Conservation (phyloP, 2,329 filamentous ascomycete species). For the Fusarium avenaceum region DNA sequence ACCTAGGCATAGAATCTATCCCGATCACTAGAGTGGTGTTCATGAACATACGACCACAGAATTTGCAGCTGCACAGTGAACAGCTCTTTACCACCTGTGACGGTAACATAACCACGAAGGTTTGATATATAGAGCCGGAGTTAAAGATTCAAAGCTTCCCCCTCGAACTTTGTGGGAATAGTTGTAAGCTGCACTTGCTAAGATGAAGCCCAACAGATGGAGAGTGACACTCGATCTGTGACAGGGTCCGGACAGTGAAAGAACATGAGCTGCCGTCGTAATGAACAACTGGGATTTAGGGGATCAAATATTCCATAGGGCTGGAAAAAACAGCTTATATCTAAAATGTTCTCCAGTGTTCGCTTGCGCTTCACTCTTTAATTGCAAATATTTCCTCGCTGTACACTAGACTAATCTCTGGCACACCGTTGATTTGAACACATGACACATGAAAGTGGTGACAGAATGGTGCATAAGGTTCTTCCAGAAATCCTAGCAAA, state of each 20-base stretch:
- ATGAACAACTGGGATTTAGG: no score
- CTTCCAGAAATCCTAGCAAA: neutral
- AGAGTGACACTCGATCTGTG: neutral
- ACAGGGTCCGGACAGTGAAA: neutral
- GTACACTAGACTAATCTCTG: no score
- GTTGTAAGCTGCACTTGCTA: neutral
- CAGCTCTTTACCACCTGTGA: neutral
- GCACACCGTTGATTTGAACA: no score
- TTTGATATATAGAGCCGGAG: neutral
- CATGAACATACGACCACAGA: neutral
- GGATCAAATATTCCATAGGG: no score
- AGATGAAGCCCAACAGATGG: neutral
- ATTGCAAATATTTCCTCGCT: no score
- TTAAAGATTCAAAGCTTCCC: neutral
- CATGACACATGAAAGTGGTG: no score
- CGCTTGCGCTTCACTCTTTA: no score
- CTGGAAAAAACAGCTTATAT: no score
- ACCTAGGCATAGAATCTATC: neutral
- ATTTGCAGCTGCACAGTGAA: neutral
- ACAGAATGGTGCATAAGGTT: no score
- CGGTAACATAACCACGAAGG: neutral
- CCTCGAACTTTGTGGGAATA: neutral
- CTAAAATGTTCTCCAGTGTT: no score
- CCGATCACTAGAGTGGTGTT: neutral
- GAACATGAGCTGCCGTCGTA: neutral